Evolutionary conservation across 176 grass and related monocot genomes (phyloP).

Genomic region (Chrysopogon serrulatus): DNA sequence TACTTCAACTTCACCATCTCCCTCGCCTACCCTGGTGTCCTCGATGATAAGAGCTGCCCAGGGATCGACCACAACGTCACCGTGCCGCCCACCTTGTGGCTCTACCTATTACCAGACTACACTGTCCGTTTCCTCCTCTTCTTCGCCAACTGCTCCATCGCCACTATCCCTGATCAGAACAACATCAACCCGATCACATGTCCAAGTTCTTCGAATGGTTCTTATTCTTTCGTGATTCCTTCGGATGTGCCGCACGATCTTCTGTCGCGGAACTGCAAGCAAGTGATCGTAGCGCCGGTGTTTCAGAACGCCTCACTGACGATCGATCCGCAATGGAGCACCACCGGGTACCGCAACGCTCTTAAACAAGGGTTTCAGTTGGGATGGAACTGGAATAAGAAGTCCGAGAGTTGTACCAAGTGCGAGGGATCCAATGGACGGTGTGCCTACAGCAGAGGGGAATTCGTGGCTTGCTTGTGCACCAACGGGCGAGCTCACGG

Average conservation of each 20-base stretch:
- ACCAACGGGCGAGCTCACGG: fast-evolving
- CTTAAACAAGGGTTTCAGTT: conserved; percentile 3
- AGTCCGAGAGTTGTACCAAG: fast-evolving
- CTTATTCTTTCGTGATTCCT: neutral
- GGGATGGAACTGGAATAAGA: fast-evolving
- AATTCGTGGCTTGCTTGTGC: neutral
- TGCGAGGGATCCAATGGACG: neutral
- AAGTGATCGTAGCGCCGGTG: neutral
- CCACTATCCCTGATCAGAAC: neutral
- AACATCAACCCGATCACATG: neutral
- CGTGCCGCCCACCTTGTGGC: fast-evolving
- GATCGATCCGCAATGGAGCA: neutral
- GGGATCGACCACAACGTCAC: neutral
- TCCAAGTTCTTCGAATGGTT: too few relatives aligned
- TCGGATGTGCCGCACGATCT: fast-evolving
- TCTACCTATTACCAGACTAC: fast-evolving
- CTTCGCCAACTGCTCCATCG: neutral
- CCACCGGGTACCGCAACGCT: fast-evolving
- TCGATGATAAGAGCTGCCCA: neutral
- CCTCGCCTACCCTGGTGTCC: neutral
- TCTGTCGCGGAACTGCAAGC: fast-evolving
- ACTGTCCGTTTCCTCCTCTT: neutral
- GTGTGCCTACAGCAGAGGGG: neutral
- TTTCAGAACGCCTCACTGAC: neutral
- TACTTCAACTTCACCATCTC: neutral